These are phyloP conservation scores for Durusdinium trenchii DNA, from an alignment of 73 alveolate species.

Conservation along the genomic window DNA sequence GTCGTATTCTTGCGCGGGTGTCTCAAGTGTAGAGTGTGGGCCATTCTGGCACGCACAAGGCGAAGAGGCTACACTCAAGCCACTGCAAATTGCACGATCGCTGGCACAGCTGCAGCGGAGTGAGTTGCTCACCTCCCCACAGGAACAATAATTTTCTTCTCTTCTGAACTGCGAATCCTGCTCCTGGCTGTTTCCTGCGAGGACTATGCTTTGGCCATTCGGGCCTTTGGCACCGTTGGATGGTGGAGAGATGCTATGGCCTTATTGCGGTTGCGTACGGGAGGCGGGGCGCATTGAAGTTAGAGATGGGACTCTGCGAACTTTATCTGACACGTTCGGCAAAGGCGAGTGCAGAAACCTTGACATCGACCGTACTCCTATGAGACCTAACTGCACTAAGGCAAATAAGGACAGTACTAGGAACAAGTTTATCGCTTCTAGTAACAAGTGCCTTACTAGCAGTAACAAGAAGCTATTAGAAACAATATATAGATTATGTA, in stretches of 20 bases:
- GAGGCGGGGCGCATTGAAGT: not conserved
- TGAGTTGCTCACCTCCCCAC: constrained; percentile 22
- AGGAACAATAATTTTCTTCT: no score
- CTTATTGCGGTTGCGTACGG: not conserved
- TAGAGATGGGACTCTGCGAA: not conserved
- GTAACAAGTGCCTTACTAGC: no score
- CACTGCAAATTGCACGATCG: constrained; percentile 38
- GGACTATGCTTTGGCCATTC: constrained; percentile 57
- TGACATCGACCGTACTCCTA: no score
- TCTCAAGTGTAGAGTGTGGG: no score
- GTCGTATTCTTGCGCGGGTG: no score
- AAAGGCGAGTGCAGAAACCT: no score
- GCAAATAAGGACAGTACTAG: no score
- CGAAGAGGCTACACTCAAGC: not conserved
- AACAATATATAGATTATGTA: no score
- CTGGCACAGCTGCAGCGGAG: constrained; percentile 14
- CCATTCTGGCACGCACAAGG: constrained; percentile 4
- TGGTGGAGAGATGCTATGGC: constrained; percentile 89
- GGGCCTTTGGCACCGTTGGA: constrained; percentile 31
- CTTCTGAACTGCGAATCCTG: not conserved
- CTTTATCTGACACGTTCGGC: no score
- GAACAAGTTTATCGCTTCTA: no score
- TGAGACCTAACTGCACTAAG: no score
- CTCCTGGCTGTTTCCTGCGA: not conserved
- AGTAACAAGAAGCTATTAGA: no score